A percentile compares a stretch with the other conserved stretches of the same genome.
phyloP scores from a whole-genome alignment of 257 asterid genomes.

The Ajuga chamaepitys region DNA sequence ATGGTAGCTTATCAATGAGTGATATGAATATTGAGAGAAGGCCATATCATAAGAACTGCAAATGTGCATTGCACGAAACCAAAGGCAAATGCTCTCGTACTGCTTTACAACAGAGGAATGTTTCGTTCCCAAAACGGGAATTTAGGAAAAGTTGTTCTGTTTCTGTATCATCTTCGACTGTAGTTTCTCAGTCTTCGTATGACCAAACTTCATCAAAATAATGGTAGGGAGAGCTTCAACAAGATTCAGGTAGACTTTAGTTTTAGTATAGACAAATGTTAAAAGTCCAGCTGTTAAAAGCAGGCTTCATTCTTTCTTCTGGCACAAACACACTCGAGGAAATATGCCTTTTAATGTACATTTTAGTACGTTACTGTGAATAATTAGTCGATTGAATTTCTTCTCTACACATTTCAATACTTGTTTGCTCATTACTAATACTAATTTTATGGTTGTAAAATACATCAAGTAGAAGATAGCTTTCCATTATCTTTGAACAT shows the following conservation, averaged over 20 bases:
- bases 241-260: background rate
- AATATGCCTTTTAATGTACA: background rate
- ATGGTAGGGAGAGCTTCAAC: background rate
- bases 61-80: constrained; percentile 26
- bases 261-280: background rate
- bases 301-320: background rate
- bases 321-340: background rate
- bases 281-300: background rate
- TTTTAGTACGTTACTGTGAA: background rate
- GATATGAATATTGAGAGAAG: constrained; percentile 34
- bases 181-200: constrained; percentile 8
- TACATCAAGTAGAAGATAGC: too few species aligned
- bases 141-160: background rate
- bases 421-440: background rate
- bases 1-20: constrained; percentile 25
- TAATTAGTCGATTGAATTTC: background rate
- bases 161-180: background rate
- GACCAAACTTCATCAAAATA: background rate
- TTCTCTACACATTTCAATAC: background rate
- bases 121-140: constrained; percentile 15
- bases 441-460: background rate
- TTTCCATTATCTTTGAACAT: too few species aligned
- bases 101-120: background rate
- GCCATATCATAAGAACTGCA: constrained; percentile 33
- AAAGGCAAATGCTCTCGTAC: constrained; percentile 12